Base-by-base conservation (phyloP, 129 eudicot species). In the Cynara cardunculus region DNA sequence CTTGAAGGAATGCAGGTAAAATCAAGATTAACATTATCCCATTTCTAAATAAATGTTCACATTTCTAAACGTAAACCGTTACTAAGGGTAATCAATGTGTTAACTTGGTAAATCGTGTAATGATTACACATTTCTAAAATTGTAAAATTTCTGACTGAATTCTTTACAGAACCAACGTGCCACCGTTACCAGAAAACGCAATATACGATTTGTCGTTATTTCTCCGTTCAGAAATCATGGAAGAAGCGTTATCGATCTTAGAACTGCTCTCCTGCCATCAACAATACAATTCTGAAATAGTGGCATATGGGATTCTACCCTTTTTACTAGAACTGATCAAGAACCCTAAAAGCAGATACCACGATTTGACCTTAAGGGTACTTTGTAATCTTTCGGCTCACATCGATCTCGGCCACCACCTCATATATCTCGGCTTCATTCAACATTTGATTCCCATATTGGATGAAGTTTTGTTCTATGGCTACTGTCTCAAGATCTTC, bases 1-100 rank as follows among this genome's bases (percentile, higher is more conserved):
- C 74, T 80, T 84, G 74, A 80, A 81, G n/a, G 78, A 84, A 84
- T 75, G 74, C 78, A 84, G 87, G 87, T 84, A 80, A 82, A 34
- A 34, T 34, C 56, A 71, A 56, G 65, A 56, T 56, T 56, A 18
- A 0, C 2, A n/a, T 56, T 5, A 34, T 71, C 14, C 12, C 0
- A 4, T 30, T 69, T 2, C 5, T 18, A 12, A 14, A 39, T 19
- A 16, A 71, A 24, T 71, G 53, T 27, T 30, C 25, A 30, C 12
- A 24, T 39, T 64, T 1, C 64, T 35, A 22, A 39, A 31, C n/a
- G n/a, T n/a, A n/a, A n/a, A n/a, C n/a, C n/a, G 2, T 37, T 39
- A 10, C 11, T 10, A 39, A 39, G 49, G 49, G 49, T 39, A 10
- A 39, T n/a, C n/a, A n/a, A n/a, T n/a, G n/a, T 44, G 3, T 44